Evolutionary conservation across 768 basidiomycete genomes (phyloP), one percentile per base, ranked within the genome.

Genomic region (Termitomyces sp.): DNA sequence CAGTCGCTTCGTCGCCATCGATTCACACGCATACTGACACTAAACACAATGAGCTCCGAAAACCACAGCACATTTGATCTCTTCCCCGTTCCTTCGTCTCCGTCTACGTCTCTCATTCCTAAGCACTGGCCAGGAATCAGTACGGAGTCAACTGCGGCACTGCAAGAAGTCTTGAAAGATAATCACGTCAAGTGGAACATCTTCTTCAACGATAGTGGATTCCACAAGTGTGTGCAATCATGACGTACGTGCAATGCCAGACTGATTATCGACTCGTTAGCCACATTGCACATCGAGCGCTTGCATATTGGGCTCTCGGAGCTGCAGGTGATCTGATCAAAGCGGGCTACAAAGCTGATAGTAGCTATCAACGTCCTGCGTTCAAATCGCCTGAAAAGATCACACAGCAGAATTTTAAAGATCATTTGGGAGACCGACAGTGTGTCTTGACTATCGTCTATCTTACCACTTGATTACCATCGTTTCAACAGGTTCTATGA

Each of bases 391-490:
- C 84, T 0, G 71, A 70, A 11, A 57, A 66, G 2, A 78, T 88
- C 56, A 78, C 71, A 3, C 65, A 67, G 15, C 65, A 73, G 22
- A 88, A 82, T 58, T 77, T 85, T 59, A 70, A 72, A 57, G 76
- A 81, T 3, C 81, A 87, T 64, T 71, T 89, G 9, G 87, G 82
- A 2, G 79, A 88, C 51, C 76, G 75, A 53, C 69, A 69, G 84
- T 86, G 65, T 13, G 80, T 42, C n/a, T 42, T 47, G 24, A 18
- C 64, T 8, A 18, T 27, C 5, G 37, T 18, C n/a, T 41, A 16
- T 22, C 6, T 27, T 20, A 16, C 3, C 44, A 11, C 27, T 27
- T 46, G n/a, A 30, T 11, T 41, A 22, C 47, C 4, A 50, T 24
- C 20, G 12, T 45, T 39, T 12, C n/a, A 2, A 20, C 20, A 86